These are phyloP conservation scores for Colletotrichum tamarilloi DNA, from an alignment of 2,329 filamentous ascomycete genomes.

Conservation along the genomic window DNA sequence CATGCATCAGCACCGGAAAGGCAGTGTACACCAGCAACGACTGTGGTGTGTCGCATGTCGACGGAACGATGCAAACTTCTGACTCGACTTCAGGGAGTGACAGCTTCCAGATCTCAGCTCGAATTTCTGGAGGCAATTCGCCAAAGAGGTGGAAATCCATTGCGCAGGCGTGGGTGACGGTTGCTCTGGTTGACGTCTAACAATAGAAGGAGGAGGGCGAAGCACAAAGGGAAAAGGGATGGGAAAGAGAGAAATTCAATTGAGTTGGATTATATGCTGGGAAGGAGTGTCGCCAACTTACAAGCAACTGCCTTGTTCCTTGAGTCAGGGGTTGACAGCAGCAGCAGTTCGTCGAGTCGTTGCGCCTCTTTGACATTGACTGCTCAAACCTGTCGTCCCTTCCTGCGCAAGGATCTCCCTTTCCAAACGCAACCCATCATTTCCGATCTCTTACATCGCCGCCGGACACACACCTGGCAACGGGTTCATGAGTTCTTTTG, in stretches of 20 bases:
- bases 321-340: background rate
- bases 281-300: background rate
- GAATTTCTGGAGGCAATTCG: background rate
- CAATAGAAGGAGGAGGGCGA: background rate
- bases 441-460: background rate
- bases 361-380: background rate
- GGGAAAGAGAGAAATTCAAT: background rate
- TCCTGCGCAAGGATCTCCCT: constrained; percentile 14
- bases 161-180: background rate
- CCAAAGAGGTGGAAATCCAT: background rate
- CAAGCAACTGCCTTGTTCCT: background rate
- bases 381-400: background rate
- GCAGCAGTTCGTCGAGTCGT: background rate
- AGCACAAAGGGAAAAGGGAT: background rate
- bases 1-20: constrained; percentile 15
- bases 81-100: constrained; percentile 7
- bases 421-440: background rate
- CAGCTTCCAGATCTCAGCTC: background rate
- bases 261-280: background rate
- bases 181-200: background rate
- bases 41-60: constrained; percentile 1
- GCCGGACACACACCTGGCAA: constrained; percentile 3
- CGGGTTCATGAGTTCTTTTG: background rate
- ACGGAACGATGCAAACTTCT: constrained; percentile 9
- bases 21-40: constrained; percentile 14